Evolutionary conservation across 208 protist genomes (phyloP).

Genomic region (Wallacemonas sp.): DNA sequence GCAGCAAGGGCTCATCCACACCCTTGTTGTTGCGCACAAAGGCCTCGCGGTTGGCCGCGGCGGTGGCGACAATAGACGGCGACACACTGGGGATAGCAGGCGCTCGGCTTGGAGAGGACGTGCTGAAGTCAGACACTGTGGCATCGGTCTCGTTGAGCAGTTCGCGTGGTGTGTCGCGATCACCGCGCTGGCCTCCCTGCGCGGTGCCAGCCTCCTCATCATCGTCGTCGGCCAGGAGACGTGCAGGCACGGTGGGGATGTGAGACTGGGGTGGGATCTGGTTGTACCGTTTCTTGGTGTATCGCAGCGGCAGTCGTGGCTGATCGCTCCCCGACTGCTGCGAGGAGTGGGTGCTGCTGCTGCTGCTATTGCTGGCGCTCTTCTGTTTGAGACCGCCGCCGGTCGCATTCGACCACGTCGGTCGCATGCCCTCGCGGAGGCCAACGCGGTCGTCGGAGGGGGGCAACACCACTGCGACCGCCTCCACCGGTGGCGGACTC

Average conservation of each 20-base stretch:
- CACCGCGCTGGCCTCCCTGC: not conserved
- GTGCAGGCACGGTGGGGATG: too few species aligned
- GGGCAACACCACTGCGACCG: too few species aligned
- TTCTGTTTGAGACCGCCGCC: too few species aligned
- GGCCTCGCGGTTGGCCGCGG: not conserved
- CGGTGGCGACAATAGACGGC: not conserved
- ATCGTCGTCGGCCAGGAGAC: not conserved
- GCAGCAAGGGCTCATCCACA: not conserved
- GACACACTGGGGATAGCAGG: not conserved
- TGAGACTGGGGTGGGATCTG: not conserved
- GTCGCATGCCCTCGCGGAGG: too few species aligned
- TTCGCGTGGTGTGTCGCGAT: not conserved
- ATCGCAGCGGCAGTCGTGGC: not conserved
- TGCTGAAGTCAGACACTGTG: slow-evolving; percentile 4
- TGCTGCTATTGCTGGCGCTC: not conserved
- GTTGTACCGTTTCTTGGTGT: slow-evolving; percentile 8
- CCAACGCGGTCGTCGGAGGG: too few species aligned
- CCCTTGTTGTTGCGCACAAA: slow-evolving; percentile 6
- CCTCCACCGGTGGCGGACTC: too few species aligned
- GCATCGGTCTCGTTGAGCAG: not conserved
- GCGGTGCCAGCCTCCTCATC: not conserved
- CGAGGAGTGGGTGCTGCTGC: not conserved
- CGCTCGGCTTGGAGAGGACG: not conserved
- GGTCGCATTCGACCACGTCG: too few species aligned
- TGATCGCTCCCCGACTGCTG: not conserved